Base-by-base conservation (phyloP, 305 asterid genomes). In the Rubia peregrina region DNA sequence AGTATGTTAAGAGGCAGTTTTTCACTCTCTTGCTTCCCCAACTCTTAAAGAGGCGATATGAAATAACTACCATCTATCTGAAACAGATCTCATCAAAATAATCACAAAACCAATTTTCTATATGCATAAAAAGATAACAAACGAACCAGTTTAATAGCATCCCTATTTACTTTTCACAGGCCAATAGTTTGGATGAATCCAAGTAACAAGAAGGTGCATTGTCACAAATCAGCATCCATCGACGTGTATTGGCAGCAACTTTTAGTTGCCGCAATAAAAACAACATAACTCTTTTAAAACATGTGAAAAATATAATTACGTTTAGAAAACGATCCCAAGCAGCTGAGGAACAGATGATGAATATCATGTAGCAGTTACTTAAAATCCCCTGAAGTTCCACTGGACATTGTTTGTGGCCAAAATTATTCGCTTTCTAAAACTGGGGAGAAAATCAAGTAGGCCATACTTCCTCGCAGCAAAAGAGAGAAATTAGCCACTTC, bases 51-150 rank as follows among this genome's bases (percentile, higher is more conserved):
- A 62, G 6, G 21, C 67, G 36, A 38, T 24, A 38, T 21, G 19
- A 36, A 36, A 16, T 16, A 14, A 62, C 46, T 8, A 36, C n/a
- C 44, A 61, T 41, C 24, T 41, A 61, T 14, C 67, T 14, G 13
- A 24, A 61, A 61, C 44, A 61, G 44, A 61, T 33, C 40, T 62
- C 46, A 62, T 16, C 65, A 61, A 21, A 61, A 61, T 13, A 61
- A 10, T 11, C 65, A 30, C 13, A 62, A 30, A 61, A 19, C 0
- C 13, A 61, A 7, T 61, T 40, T 30, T 9, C 3, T 14, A 5
- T 14, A 19, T 30, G 24, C 36, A 21, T 3, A 57, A 6, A 57
- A 22, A 19, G 38, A 57, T 55, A 55, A 55, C 9, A 16, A 55
- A n/a, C n/a, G n/a, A n/a, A n/a, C n/a, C n/a, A n/a, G n/a, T n/a